Evolutionary conservation across 805 yeast species (phyloP).

Genomic region (Wickerhamiella australiensis): DNA sequence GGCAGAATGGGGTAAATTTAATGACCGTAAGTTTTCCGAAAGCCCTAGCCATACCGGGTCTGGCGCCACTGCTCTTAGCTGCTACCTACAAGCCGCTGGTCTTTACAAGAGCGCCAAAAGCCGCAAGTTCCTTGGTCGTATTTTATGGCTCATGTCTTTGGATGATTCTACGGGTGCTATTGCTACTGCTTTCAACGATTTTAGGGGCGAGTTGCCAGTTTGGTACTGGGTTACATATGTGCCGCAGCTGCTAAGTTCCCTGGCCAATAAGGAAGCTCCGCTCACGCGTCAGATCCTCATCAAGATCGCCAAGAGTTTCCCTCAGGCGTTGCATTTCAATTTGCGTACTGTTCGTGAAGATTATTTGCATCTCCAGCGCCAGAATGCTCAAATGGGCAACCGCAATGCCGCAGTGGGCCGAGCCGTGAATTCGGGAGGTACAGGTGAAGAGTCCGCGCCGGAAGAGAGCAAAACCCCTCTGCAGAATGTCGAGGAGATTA

Average conservation of each 20-base stretch:
- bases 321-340: slow-evolving; percentile 95
- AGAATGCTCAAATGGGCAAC: slow-evolving; percentile 29
- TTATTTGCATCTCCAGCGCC: slow-evolving; percentile 74
- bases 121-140: slow-evolving; percentile 73
- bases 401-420: slow-evolving; percentile 11
- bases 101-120: slow-evolving; percentile 87
- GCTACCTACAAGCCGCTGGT: slow-evolving; percentile 96
- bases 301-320: slow-evolving; percentile 89
- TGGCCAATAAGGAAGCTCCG: slow-evolving; percentile 83
- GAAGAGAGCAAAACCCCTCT: slow-evolving; percentile 59
- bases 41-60: slow-evolving; percentile 65
- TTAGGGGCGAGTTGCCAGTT: slow-evolving; percentile 92
- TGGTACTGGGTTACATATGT: slow-evolving; percentile 99
- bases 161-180: slow-evolving; percentile 76
- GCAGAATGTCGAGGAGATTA: slow-evolving; percentile 85
- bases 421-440: slow-evolving; percentile 11
- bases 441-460: background rate
- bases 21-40: slow-evolving; percentile 76
- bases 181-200: slow-evolving; percentile 78
- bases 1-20: slow-evolving; percentile 99
- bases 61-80: slow-evolving; percentile 89
- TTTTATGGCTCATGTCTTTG: slow-evolving; percentile 83
- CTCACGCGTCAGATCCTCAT: slow-evolving; percentile 79
- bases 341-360: slow-evolving; percentile 92
- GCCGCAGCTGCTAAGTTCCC: slow-evolving; percentile 81